These are phyloP conservation scores for Chenopodium quinoa DNA, from an alignment of 148 eudicot genomes.

Conservation along the genomic window DNA sequence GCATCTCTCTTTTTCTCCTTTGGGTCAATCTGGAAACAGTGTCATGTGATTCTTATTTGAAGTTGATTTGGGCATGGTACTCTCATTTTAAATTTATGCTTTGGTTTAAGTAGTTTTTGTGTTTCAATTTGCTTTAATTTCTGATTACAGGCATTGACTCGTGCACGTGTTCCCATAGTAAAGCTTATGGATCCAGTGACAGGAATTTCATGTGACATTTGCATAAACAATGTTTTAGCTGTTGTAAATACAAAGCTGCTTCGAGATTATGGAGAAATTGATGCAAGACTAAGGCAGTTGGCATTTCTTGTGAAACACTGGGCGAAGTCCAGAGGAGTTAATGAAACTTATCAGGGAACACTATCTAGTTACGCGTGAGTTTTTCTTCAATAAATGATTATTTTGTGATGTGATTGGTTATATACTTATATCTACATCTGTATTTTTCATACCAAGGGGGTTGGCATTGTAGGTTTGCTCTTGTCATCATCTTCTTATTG, in stretches of 20 bases:
- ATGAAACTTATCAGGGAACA: constrained; percentile 94
- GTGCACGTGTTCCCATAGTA: constrained; percentile 95
- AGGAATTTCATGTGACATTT: constrained; percentile 86
- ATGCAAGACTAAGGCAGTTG: constrained; percentile 77
- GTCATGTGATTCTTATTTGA: background rate
- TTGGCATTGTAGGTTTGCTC: background rate
- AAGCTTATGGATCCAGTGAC: constrained; percentile 93
- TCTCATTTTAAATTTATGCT: background rate
- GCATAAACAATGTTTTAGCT: constrained; percentile 88
- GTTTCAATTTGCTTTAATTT: background rate
- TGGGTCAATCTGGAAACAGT: background rate
- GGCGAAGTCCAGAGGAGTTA: constrained; percentile 93
- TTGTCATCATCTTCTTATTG: background rate
- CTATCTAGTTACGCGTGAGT: constrained; percentile 98
- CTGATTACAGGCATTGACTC: constrained; percentile 68
- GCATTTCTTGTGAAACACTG: constrained; percentile 96
- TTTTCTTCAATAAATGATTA: background rate
- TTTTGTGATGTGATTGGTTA: background rate
- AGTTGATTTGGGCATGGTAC: background rate
- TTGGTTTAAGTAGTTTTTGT: background rate
- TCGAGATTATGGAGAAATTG: constrained; percentile 82
- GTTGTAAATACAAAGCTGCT: constrained; percentile 90
- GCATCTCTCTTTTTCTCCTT: background rate
- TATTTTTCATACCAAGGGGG: background rate
- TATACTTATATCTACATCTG: background rate